Conservation (phyloP, 2,329 filamentous ascomycete genomes). For the Diaporthe helianthi region DNA sequence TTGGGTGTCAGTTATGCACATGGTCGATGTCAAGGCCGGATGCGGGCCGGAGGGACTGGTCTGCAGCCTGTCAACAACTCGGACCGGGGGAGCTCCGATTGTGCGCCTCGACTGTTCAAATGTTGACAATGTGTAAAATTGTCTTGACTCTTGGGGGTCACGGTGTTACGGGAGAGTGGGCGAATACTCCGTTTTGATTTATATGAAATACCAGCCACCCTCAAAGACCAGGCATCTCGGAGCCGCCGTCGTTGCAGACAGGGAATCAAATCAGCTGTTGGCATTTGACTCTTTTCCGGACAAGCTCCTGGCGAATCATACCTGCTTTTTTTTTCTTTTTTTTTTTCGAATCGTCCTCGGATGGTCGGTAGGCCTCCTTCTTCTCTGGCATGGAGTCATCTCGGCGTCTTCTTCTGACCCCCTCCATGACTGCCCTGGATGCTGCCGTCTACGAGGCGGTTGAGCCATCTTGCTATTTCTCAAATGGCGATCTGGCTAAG, state of each 20-base stretch:
- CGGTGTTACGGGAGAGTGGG: neutral
- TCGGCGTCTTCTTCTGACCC: neutral
- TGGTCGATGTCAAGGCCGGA: conserved; percentile 3
- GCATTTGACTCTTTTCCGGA: neutral
- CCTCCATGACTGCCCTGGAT: neutral
- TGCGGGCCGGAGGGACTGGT: neutral
- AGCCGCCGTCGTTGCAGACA: neutral
- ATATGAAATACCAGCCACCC: conserved; percentile 6
- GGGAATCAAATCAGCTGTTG: neutral
- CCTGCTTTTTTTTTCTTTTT: neutral
- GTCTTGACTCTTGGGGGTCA: neutral
- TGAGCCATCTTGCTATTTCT: conserved; percentile 39
- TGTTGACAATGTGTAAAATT: conserved; percentile 9
- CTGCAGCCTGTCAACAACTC: conserved; percentile 22
- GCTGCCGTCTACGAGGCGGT: neutral
- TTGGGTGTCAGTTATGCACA: neutral
- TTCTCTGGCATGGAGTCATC: conserved; percentile 3
- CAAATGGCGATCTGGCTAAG: conserved; percentile 32
- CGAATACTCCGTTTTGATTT: neutral
- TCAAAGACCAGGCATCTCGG: conserved; percentile 8
- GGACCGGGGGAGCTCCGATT: neutral
- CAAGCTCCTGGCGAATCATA: neutral
- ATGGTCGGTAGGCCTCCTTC: neutral
- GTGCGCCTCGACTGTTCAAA: neutral
- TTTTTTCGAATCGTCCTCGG: neutral